These are phyloP conservation scores for Fabrea salina DNA, from an alignment of 169 alveolate species.

Conservation along the genomic window DNA sequence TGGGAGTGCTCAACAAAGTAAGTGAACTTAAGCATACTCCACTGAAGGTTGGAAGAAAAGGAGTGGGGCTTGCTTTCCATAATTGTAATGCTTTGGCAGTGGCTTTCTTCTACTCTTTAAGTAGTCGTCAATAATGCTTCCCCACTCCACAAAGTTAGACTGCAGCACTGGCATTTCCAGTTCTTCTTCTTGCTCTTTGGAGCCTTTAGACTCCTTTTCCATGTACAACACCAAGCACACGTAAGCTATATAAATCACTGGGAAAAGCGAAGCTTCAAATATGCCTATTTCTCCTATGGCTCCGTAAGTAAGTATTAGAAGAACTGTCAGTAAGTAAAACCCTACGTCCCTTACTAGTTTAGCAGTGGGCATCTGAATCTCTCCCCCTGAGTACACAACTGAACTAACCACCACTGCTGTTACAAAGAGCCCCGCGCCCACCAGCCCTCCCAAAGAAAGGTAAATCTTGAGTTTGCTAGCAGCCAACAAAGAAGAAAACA, in stretches of 20 bases:
- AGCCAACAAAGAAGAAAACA: slow-evolving; percentile 61
- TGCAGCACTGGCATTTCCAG: slow-evolving; percentile 1
- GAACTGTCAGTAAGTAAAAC: slow-evolving; percentile 16
- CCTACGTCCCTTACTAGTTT: slow-evolving; percentile 8
- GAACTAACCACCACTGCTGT: not conserved
- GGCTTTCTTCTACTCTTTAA: not conserved
- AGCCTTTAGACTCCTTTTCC: slow-evolving; percentile 26
- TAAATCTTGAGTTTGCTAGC: slow-evolving; percentile 32
- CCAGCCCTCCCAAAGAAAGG: slow-evolving; percentile 36
- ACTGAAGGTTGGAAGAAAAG: not conserved
- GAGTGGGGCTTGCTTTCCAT: not conserved
- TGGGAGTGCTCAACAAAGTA: not conserved
- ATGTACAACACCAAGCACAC: slow-evolving; percentile 14
- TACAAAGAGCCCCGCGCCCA: slow-evolving; percentile 45
- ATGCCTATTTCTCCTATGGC: not conserved
- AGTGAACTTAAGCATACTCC: not conserved
- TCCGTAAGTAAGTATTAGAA: slow-evolving; percentile 31
- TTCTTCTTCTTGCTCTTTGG: not conserved
- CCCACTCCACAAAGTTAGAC: not conserved
- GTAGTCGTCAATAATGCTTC: slow-evolving; percentile 14
- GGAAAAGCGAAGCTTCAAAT: slow-evolving; percentile 10
- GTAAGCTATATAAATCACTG: slow-evolving; percentile 11
- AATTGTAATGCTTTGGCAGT: not conserved
- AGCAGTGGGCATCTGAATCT: not conserved
- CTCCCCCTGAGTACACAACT: not conserved